Evolutionary conservation across 768 basidiomycete species (phyloP).

Genomic region (Termitomyces sp.): DNA sequence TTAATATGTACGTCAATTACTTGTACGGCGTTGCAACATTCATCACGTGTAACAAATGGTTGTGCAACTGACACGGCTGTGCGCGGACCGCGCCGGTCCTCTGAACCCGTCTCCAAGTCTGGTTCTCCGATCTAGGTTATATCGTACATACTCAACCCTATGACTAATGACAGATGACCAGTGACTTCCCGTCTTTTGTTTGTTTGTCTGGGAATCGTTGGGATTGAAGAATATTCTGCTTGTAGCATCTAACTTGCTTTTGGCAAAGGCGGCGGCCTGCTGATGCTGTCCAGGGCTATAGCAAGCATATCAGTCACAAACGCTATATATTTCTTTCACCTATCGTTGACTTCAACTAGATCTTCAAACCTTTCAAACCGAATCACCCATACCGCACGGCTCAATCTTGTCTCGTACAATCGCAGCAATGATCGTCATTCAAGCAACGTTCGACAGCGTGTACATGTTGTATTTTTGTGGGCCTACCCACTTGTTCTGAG

Average conservation of each 20-base stretch:
- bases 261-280: background rate
- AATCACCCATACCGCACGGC: background rate
- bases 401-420: background rate
- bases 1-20: background rate
- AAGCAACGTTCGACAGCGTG: background rate
- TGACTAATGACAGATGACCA: no score
- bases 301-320: background rate
- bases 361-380: no score
- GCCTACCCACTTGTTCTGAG: background rate
- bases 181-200: background rate
- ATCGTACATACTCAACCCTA: no score
- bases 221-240: background rate
- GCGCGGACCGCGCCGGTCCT: no score
- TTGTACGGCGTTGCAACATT: no score
- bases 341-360: no score
- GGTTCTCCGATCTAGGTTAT: no score
- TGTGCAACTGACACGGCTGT: no score
- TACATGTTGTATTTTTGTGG: background rate
- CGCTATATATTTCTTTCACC: no score
- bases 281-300: no score
- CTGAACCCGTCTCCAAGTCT: no score
- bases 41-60: background rate
- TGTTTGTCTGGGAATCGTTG: background rate
- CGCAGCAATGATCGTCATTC: background rate
- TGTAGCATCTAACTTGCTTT: background rate